Percentiles rank a stretch among this genome's conserved stretches.
Conservation (phyloP, 1,284 basidiomycete genomes). For the Austropuccinia psidii region DNA sequence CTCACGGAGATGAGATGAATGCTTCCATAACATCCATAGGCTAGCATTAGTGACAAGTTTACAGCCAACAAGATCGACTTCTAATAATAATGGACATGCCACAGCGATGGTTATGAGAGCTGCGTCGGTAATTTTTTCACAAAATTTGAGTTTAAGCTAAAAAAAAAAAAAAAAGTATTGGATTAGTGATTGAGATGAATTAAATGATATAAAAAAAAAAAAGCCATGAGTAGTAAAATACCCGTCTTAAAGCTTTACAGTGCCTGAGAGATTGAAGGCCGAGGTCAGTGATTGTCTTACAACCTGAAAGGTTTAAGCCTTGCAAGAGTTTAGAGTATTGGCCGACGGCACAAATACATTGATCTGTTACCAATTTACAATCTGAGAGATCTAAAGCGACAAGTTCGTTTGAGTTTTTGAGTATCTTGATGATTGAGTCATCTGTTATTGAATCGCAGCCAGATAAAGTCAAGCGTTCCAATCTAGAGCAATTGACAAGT, state of each 20-base stretch:
- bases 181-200: background rate
- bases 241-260: constrained; percentile 65
- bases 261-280: constrained; percentile 65
- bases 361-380: constrained; percentile 55
- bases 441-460: constrained; percentile 69
- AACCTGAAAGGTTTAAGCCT: constrained; percentile 83
- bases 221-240: no score
- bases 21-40: constrained; percentile 73
- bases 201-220: background rate
- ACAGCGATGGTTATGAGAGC: constrained; percentile 71
- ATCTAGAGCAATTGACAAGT: constrained; percentile 66
- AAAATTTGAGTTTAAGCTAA: constrained; percentile 74
- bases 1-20: constrained; percentile 77
- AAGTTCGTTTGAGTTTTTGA: constrained; percentile 60
- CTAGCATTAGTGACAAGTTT: constrained; percentile 67
- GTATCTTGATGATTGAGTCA: constrained; percentile 60
- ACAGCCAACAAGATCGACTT: constrained; percentile 86
- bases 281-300: constrained; percentile 68
- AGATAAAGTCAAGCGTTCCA: constrained; percentile 86
- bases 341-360: constrained; percentile 64
- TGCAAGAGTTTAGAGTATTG: constrained; percentile 67
- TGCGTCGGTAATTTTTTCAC: constrained; percentile 68
- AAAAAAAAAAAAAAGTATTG: background rate
- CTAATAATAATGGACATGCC: constrained; percentile 76
- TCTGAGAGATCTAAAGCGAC: constrained; percentile 81